Conservation (phyloP, 768 basidiomycete genomes). For the Neoboletus subvelutipes region DNA sequence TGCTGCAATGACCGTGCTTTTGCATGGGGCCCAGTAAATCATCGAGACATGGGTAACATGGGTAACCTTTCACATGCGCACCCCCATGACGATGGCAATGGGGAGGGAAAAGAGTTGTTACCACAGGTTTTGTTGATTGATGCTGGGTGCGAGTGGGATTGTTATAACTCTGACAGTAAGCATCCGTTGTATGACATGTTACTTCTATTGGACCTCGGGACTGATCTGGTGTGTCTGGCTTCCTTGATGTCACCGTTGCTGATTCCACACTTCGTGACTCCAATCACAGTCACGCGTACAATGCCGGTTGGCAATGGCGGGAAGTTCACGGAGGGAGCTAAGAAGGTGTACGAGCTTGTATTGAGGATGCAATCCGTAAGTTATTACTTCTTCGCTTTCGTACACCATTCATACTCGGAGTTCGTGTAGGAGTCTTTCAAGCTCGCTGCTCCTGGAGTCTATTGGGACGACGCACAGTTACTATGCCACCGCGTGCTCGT, state of each 20-base stretch:
- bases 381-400: neutral
- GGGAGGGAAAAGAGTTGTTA: slow-evolving; percentile 37
- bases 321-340: slow-evolving; percentile 78
- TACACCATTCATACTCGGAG: neutral
- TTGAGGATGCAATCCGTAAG: slow-evolving; percentile 84
- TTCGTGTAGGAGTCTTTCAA: slow-evolving; percentile 64
- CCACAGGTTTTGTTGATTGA: slow-evolving; percentile 88
- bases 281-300: slow-evolving; percentile 66
- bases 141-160: slow-evolving; percentile 88
- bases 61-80: slow-evolving; percentile 44
- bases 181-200: neutral
- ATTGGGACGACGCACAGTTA: slow-evolving; percentile 89
- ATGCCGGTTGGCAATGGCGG: slow-evolving; percentile 95
- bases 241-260: neutral
- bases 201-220: neutral
- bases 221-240: neutral
- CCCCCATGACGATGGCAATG: slow-evolving; percentile 5
- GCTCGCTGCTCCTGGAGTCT: slow-evolving; percentile 68
- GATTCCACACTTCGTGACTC: slow-evolving; percentile 29
- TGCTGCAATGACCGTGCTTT: slow-evolving; percentile 90
- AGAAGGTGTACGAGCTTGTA: slow-evolving; percentile 84
- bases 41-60: slow-evolving; percentile 54
- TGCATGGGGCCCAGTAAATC: slow-evolving; percentile 74
- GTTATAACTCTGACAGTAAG: slow-evolving; percentile 64
- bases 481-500: slow-evolving; percentile 83